A percentile compares a stretch with the other conserved stretches of the same genome.
phyloP scores from a whole-genome alignment of 495 filamentous ascomycete genomes.

The Letharia lupina region DNA sequence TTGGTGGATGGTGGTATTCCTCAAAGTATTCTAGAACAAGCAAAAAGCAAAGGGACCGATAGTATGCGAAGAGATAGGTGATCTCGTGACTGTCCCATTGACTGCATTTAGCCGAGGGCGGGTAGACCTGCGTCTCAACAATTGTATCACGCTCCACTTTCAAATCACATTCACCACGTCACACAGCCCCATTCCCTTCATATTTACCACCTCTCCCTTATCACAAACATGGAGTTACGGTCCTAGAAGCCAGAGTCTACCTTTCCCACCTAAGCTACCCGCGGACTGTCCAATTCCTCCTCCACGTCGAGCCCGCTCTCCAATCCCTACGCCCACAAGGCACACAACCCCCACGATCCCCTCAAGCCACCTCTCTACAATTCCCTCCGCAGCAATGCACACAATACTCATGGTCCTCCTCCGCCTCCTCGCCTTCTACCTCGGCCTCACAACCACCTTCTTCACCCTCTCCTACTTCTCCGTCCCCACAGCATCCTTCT shows the following conservation, averaged over 20 bases:
- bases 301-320: neutral
- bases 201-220: neutral
- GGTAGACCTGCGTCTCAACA: constrained; percentile 3
- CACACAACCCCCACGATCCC: neutral
- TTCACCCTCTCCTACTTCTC: constrained; percentile 25
- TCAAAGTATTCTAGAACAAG: neutral
- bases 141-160: neutral
- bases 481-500: constrained; percentile 47
- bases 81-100: neutral
- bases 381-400: constrained; percentile 7
- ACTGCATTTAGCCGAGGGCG: neutral
- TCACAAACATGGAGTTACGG: neutral
- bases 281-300: neutral
- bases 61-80: neutral
- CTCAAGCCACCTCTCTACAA: neutral
- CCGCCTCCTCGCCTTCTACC: constrained; percentile 18
- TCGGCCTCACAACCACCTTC: constrained; percentile 20
- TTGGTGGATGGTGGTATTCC: neutral
- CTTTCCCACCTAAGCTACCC: neutral
- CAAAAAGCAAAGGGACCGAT: neutral
- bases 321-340: neutral
- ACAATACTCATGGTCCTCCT: constrained; percentile 12
- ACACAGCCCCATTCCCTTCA: neutral
- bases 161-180: neutral
- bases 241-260: neutral